Evolutionary conservation across 345 rosid species (phyloP).

Genomic region (Eucalyptus virginea): DNA sequence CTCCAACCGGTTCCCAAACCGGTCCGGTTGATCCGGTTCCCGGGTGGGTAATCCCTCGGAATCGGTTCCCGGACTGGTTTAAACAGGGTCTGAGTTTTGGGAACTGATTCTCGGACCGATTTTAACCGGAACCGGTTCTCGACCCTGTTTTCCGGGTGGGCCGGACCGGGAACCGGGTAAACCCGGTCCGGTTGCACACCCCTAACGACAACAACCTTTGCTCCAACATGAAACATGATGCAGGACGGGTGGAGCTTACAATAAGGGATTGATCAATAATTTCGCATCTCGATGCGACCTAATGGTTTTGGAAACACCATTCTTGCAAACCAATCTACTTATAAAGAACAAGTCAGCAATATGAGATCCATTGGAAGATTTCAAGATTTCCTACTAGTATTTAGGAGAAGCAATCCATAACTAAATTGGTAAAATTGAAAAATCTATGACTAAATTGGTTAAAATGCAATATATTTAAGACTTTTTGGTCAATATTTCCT

Average conservation of each 20-base stretch:
- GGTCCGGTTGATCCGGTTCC: too few relatives aligned
- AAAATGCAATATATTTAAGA: too few relatives aligned
- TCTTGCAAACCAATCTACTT: not conserved
- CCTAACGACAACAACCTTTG: not conserved
- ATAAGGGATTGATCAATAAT: not conserved
- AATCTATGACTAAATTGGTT: rapidly evolving
- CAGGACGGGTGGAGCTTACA: not conserved
- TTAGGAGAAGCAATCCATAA: not conserved
- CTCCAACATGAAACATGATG: not conserved
- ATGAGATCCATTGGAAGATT: not conserved
- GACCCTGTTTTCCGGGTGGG: too few relatives aligned
- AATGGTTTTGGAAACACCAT: not conserved
- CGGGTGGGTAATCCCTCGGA: too few relatives aligned
- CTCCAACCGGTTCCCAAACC: too few relatives aligned
- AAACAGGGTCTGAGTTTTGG: too few relatives aligned
- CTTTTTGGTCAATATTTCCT: not conserved
- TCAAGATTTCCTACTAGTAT: not conserved
- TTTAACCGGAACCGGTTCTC: too few relatives aligned
- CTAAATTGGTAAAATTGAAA: too few relatives aligned
- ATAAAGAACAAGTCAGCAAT: not conserved
- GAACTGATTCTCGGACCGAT: too few relatives aligned
- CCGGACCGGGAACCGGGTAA: too few relatives aligned
- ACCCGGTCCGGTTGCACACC: too few relatives aligned
- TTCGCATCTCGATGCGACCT: not conserved
- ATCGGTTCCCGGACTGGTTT: too few relatives aligned